Percentiles rank a stretch among this genome's conserved stretches.
These are phyloP conservation scores for Trichaptum fuscoviolaceum DNA, from an alignment of 768 basidiomycete species.

Conservation along the genomic window DNA sequence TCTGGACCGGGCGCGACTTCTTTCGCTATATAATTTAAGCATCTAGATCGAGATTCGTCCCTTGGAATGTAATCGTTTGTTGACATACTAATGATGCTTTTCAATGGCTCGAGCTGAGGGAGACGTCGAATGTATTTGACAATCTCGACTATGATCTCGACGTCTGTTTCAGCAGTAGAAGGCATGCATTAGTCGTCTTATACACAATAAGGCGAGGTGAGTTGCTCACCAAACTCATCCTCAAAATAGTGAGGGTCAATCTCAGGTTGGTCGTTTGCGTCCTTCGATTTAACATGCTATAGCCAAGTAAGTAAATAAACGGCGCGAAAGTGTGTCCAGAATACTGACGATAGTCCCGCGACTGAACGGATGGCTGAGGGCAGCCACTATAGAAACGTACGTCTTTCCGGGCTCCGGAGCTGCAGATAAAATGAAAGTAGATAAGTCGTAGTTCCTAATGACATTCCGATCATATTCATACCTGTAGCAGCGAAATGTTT, in stretches of 20 bases:
- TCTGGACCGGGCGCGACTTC: too few species aligned
- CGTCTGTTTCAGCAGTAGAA: constrained; percentile 15
- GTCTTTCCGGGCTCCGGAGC: constrained; percentile 33
- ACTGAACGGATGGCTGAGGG: constrained; percentile 40
- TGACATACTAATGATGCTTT: constrained; percentile 19
- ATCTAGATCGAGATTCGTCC: too few species aligned
- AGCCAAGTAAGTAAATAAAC: constrained; percentile 1
- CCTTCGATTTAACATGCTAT: constrained; percentile 19
- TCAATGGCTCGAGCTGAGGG: constrained; percentile 19
- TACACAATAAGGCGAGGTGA: background rate
- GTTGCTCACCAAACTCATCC: constrained; percentile 23
- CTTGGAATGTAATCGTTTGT: too few species aligned
- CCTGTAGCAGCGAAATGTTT: constrained; percentile 17
- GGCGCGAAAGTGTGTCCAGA: background rate
- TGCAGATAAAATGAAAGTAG: background rate
- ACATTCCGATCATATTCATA: constrained; percentile 18
- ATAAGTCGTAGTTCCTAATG: too few species aligned
- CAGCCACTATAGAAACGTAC: constrained; percentile 34
- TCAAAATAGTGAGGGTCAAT: constrained; percentile 30
- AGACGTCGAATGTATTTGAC: constrained; percentile 25
- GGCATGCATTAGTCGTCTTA: background rate
- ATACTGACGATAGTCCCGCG: constrained; percentile 42
- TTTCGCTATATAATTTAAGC: too few species aligned
- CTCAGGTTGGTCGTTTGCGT: constrained; percentile 22
- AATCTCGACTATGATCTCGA: constrained; percentile 24